Conservation (phyloP, 179 eudicot species). For the Kewa caespitosa region DNA sequence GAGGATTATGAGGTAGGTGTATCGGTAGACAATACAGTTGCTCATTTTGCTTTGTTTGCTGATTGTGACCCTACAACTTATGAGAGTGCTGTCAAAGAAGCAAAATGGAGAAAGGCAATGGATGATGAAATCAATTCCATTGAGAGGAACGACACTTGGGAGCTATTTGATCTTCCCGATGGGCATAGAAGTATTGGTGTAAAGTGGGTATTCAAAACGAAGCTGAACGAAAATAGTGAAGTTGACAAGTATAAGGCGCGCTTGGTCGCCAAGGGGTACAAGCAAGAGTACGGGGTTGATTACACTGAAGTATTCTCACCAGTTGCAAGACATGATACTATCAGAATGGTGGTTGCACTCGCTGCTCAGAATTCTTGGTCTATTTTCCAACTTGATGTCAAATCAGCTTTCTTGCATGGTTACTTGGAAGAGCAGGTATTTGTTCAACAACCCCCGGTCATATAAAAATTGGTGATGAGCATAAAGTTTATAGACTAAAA, state of each 20-base stretch:
- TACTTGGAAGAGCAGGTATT: not conserved
- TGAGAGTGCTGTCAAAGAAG: conserved; percentile 11
- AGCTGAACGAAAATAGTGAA: not conserved
- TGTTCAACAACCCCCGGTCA: not conserved
- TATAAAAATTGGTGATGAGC: not conserved
- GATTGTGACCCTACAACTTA: conserved; percentile 20
- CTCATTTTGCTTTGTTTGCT: conserved; percentile 11
- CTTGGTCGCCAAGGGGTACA: not conserved
- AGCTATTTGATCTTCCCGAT: not conserved
- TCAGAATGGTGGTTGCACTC: not conserved
- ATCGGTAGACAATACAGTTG: not conserved
- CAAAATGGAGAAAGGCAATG: conserved; percentile 14
- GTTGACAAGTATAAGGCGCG: not conserved
- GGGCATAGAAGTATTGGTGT: conserved; percentile 18
- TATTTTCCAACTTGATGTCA: conserved; percentile 3
- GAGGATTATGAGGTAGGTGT: conserved; percentile 18
- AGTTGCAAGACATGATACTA: not conserved
- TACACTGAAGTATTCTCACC: not conserved
- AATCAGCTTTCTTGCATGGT: not conserved
- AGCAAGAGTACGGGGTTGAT: conserved; percentile 3
- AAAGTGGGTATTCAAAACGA: conserved; percentile 14
- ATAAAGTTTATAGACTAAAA: not conserved
- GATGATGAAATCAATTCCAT: conserved; percentile 13
- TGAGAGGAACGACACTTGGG: conserved; percentile 19
- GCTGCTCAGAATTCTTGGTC: conserved; percentile 2